Percentiles rank a stretch among this genome's conserved stretches.
phyloP scores from a whole-genome alignment of 139 green algal genomes.

The Diplosphaera chodatii region DNA sequence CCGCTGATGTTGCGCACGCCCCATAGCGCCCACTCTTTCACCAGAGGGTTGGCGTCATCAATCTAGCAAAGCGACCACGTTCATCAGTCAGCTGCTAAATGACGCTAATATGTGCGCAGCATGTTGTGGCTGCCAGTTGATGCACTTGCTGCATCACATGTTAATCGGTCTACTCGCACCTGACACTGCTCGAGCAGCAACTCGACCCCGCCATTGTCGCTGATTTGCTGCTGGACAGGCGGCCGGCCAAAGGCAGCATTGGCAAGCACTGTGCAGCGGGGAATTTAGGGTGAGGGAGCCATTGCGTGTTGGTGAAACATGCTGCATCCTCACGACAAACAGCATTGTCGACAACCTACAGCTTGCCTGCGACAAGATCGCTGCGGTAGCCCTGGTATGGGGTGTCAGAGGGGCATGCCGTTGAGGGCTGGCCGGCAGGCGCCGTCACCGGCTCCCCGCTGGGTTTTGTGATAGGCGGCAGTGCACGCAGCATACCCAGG shows the following conservation, averaged over 20 bases:
- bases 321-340: too few relatives aligned
- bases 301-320: too few relatives aligned
- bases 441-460: slow-evolving; percentile 1
- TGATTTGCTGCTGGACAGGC: slow-evolving; percentile 35
- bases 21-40: slow-evolving; percentile 87
- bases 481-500: slow-evolving; percentile 28
- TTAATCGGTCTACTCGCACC: too few relatives aligned
- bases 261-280: too few relatives aligned
- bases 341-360: too few relatives aligned
- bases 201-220: slow-evolving; percentile 37
- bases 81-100: too few relatives aligned
- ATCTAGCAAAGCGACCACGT: too few relatives aligned
- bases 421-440: not conserved
- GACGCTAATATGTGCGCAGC: too few relatives aligned
- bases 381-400: slow-evolving; percentile 64
- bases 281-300: too few relatives aligned
- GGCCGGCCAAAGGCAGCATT: slow-evolving; percentile 37
- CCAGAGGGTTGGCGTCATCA: slow-evolving; percentile 56
- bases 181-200: slow-evolving; percentile 56
- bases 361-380: slow-evolving; percentile 54
- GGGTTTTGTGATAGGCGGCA: slow-evolving; percentile 12
- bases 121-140: too few relatives aligned
- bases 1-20: slow-evolving; percentile 81
- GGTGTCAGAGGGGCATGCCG: not conserved
- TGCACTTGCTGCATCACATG: too few relatives aligned